Base-by-base conservation (phyloP, 2,329 filamentous ascomycete species). In the Ustilaginoidea virens region DNA sequence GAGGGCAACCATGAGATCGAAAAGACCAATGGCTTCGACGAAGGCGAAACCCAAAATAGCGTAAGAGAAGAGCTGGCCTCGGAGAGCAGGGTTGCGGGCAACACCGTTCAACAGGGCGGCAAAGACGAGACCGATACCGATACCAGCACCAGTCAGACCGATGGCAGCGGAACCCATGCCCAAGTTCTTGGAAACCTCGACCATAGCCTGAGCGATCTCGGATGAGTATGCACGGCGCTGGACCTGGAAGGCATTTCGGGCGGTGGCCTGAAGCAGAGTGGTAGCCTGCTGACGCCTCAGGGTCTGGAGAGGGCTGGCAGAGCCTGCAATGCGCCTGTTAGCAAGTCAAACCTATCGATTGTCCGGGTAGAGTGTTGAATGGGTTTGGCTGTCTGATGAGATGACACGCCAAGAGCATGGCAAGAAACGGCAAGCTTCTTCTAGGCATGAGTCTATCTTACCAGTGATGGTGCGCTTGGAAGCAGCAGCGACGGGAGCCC, bases 71-170 rank as follows among this genome's bases (percentile, higher is more conserved):
- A 92, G 81, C 74, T 92, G 83, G 60, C 81, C 82, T 68, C 81
- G 79, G 67, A 92, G 80, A 56, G 79, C 80, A 55, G 82, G 82
- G 80, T 92, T 92, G 69, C 82, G 81, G 69, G 82, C 80, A 60
- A 90, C 81, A 66, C 75, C 75, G 63, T 80, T 76, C 56, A 92
- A 71, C 58, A 92, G 80, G 53, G 80, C 76, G 56, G 79, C 81
- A 74, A 92, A 92, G 57, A 92, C 82, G 56, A 87, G 75, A 71
- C 82, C 82, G 64, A 90, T 92, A 81, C 82, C 82, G 61, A 90
- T 82, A 83, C 81, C 80, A 56, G 80, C 79, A 78, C 79, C 79
- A 56, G 79, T 81, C 53, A 92, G 79, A 79, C 82, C 82, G 56
- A 92, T 85, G 67, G 82, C 82, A 53, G 82, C 82, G 49, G 75